A percentile compares a stretch with the other conserved stretches of the same genome.
Conservation (phyloP, 768 basidiomycete genomes). For the Hypholoma fasciculare region DNA sequence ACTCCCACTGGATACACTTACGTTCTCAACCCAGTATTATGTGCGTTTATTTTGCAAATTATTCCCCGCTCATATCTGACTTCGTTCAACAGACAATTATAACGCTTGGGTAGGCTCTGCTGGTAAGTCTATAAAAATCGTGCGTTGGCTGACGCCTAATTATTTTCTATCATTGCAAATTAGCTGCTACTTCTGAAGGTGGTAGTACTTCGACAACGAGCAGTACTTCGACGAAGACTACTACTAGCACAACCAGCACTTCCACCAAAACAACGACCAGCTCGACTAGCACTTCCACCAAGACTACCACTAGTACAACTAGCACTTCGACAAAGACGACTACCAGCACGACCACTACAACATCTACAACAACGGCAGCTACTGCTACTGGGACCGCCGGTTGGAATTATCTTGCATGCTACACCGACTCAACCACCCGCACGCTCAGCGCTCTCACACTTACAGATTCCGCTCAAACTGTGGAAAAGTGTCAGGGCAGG, state of each 20-base stretch:
- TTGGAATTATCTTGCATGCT: conserved; percentile 28
- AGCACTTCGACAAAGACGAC: conserved; percentile 14
- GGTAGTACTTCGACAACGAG: background rate
- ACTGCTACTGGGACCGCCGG: conserved; percentile 16
- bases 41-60: conserved; percentile 24
- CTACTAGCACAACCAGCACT: conserved; percentile 1
- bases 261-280: conserved; percentile 7
- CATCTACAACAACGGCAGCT: conserved; percentile 8
- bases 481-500: conserved; percentile 26
- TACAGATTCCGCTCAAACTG: conserved; percentile 20
- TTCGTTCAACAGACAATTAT: conserved; percentile 49
- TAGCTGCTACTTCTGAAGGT: conserved; percentile 13
- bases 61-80: background rate
- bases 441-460: conserved; percentile 20
- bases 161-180: background rate
- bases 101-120: conserved; percentile 61
- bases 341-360: background rate
- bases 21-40: conserved; percentile 31
- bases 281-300: conserved; percentile 11
- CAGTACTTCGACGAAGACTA: conserved; percentile 10
- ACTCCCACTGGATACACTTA: conserved; percentile 46
- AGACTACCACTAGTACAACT: conserved; percentile 9
- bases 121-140: conserved; percentile 24
- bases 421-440: conserved; percentile 22
- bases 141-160: background rate